A percentile compares a stretch with the other conserved stretches of the same genome.
phyloP scores from a whole-genome alignment of 2,329 filamentous ascomycete genomes.

The Hymenoscyphus fraxineus region DNA sequence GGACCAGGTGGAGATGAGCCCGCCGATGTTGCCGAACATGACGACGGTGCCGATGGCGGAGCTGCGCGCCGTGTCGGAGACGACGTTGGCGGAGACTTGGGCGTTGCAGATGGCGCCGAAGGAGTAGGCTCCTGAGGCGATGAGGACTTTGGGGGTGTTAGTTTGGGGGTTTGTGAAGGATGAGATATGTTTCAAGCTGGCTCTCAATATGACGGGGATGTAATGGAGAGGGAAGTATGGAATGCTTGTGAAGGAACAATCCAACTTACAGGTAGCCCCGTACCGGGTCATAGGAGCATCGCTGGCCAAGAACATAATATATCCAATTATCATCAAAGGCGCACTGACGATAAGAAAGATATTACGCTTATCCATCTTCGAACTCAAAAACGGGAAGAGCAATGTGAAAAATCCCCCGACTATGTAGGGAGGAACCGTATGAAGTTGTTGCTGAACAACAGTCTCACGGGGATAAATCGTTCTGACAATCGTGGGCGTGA shows the following conservation, averaged over 20 bases:
- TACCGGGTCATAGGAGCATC: conserved; percentile 54
- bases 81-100: conserved; percentile 65
- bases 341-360: conserved; percentile 58
- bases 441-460: conserved; percentile 62
- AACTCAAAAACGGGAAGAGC: conserved; percentile 57
- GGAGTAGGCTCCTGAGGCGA: conserved; percentile 60
- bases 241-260: background rate
- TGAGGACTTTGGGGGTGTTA: conserved; percentile 43
- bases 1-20: conserved; percentile 61
- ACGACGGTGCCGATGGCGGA: conserved; percentile 64
- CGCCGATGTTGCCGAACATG: conserved; percentile 72
- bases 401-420: conserved; percentile 66
- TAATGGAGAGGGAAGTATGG: too few relatives aligned
- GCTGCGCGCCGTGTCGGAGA: conserved; percentile 65
- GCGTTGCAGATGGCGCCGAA: conserved; percentile 64
- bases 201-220: too few relatives aligned
- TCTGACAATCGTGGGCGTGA: conserved; percentile 64
- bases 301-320: conserved; percentile 65
- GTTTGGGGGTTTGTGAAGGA: background rate
- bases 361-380: conserved; percentile 55
- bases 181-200: too few relatives aligned
- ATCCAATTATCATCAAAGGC: conserved; percentile 64
- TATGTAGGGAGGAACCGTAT: conserved; percentile 67
- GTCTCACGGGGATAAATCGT: conserved; percentile 60
- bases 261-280: conserved; percentile 52